phyloP scores from a whole-genome alignment of 2,329 filamentous ascomycete genomes.

The Ophiostoma piceae region DNA sequence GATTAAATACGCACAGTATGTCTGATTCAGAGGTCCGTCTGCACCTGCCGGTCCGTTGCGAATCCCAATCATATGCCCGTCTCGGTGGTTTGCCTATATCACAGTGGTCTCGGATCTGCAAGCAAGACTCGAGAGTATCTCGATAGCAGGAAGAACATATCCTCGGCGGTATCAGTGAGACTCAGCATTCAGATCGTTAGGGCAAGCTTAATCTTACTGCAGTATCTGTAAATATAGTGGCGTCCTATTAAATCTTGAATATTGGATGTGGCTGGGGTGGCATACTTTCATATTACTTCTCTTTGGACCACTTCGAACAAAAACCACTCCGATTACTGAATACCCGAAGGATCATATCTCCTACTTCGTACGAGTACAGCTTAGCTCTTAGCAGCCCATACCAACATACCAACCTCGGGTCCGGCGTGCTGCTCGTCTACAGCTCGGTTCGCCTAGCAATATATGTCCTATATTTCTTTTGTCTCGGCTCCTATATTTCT shows the following conservation, averaged over 20 bases:
- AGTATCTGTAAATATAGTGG: not conserved
- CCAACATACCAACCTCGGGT: not conserved
- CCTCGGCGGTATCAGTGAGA: not conserved
- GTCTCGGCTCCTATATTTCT: not conserved
- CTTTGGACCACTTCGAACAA: no score
- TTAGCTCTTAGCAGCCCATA: not conserved
- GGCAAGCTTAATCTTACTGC: not conserved
- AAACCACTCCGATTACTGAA: no score
- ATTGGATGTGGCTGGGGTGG: not conserved
- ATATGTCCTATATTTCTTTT: constrained; percentile 1
- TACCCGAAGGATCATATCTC: not conserved
- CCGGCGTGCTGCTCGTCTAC: not conserved
- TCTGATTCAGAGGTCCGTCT: not conserved
- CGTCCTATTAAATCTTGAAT: not conserved
- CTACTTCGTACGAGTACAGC: not conserved
- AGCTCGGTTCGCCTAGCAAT: not conserved
- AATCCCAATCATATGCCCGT: not conserved
- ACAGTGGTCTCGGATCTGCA: not conserved
- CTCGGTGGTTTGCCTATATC: not conserved
- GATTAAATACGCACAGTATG: not conserved
- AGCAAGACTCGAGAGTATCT: not conserved
- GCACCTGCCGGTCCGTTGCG: not conserved
- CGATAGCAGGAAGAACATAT: not conserved
- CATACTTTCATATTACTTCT: not conserved
- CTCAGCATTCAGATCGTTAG: not conserved